Evolutionary conservation across 257 asterid genomes (phyloP), one percentile per base, ranked within the genome.

Genomic region (Solanum bukasovii): DNA sequence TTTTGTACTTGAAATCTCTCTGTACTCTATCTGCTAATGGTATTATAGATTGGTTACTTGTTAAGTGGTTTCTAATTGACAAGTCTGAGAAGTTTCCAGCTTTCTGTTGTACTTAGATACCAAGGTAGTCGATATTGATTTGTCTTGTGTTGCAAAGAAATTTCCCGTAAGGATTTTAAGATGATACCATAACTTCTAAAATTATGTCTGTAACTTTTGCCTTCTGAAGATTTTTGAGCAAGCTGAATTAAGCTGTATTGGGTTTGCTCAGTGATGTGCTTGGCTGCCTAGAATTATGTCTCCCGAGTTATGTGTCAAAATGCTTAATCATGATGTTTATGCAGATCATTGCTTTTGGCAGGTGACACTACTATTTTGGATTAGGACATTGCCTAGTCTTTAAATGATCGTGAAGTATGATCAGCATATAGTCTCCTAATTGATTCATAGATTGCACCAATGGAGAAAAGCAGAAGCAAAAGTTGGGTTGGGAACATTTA

Each of bases 401-500:
- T 49, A 46, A 49, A 82, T 34, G 20, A 82, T 49, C 52, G 40
- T 29, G 85, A 82, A 82, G 70, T 14, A 25, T 16, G 68, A 46
- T 49, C 68, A 29, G 42, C 29, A 49, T 27, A 18, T 49, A 49
- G 85, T 29, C 10, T 49, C 67, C 37, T 29, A 18, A 49, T 29
- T 52, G 35, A 49, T 52, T 82, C 68, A 27, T 46, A 46, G 20
- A 46, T 49, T 46, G 44, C 85, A 82, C 70, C 70, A 63, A 82
- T 82, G 85, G 85, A 82, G 44, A 82, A 49, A 86, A 23, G 20
- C 77, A 92, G 85, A 87, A 88, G 92, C 73, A 93, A 93, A 88
- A 74, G 86, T 6, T 94, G 95, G 98, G 93, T 92, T 71, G 96
- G 98, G 83, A 94, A 84, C 93, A 88, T 96, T 87, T 96, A 88